Conservation (phyloP, 495 filamentous ascomycete species). For the Aspergillus nanangensis region DNA sequence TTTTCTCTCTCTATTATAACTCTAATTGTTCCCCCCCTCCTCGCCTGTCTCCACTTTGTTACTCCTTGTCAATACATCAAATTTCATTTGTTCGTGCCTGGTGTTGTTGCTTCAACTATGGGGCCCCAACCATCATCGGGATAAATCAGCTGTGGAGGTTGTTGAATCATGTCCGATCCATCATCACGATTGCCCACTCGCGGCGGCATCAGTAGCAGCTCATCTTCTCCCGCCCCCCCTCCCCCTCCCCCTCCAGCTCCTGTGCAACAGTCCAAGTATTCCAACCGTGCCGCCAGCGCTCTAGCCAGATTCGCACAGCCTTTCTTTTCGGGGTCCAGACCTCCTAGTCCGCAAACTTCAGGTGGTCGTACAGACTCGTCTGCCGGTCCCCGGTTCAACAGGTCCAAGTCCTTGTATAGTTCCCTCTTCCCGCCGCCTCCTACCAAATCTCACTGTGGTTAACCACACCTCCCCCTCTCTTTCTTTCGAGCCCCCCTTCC, state of each 20-base stretch:
- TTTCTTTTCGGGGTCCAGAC: conserved; percentile 51
- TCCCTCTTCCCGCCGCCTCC: conserved; percentile 3
- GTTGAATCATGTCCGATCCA: conserved; percentile 40
- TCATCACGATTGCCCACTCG: conserved; percentile 30
- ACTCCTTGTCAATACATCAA: neutral
- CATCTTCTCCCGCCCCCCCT: conserved; percentile 33
- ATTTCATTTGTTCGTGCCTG: neutral
- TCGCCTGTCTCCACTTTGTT: neutral
- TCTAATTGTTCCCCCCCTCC: conserved; percentile 6
- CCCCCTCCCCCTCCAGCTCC: conserved; percentile 50
- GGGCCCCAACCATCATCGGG: conserved; percentile 12
- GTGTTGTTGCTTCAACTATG: conserved; percentile 9
- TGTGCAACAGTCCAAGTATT: conserved; percentile 45
- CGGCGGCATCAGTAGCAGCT: conserved; percentile 13
- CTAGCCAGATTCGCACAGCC: conserved; percentile 55
- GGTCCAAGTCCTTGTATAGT: conserved; percentile 37
- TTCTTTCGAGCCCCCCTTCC: neutral
- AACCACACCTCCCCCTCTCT: conserved; percentile 2
- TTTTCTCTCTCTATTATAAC: too few relatives aligned
- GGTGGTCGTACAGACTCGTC: conserved; percentile 24
- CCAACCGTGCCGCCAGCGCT: conserved; percentile 48
- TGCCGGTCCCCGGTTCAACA: conserved; percentile 31
- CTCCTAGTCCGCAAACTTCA: conserved; percentile 45
- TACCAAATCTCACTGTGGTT: neutral
- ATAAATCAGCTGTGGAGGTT: conserved; percentile 10